These are phyloP conservation scores for Penicillium sp. DNA, from an alignment of 2,329 filamentous ascomycete genomes.

Conservation along the genomic window DNA sequence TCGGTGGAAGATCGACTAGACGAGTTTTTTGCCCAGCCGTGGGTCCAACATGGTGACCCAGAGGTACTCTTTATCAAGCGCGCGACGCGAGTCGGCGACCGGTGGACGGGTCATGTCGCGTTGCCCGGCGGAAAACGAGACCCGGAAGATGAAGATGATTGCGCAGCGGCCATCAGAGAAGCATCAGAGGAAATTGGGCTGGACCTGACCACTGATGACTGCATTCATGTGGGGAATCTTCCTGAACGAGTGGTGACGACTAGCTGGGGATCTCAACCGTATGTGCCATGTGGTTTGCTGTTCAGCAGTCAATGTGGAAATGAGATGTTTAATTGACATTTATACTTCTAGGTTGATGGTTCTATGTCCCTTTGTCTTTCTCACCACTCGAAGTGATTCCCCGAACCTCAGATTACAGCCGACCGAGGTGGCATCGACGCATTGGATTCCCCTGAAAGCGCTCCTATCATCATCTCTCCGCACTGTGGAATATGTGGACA, in stretches of 20 bases:
- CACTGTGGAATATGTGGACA: conserved; percentile 63
- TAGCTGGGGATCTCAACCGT: conserved; percentile 65
- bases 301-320: background rate
- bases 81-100: conserved; percentile 62
- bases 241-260: conserved; percentile 66
- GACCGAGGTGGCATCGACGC: conserved; percentile 65
- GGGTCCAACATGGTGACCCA: conserved; percentile 65
- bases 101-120: conserved; percentile 69
- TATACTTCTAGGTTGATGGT: conserved; percentile 59
- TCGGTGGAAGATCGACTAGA: conserved; percentile 46
- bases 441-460: conserved; percentile 66
- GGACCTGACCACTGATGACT: conserved; percentile 53
- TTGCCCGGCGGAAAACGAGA: conserved; percentile 68
- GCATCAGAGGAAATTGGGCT: conserved; percentile 66
- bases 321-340: background rate
- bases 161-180: conserved; percentile 63
- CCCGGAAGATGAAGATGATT: conserved; percentile 62
- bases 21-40: conserved; percentile 62
- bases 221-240: conserved; percentile 58
- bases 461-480: conserved; percentile 61
- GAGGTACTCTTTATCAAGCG: conserved; percentile 72
- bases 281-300: conserved; percentile 2
- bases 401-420: conserved; percentile 64
- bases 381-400: conserved; percentile 57
- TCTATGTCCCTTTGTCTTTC: conserved; percentile 66